A percentile compares a stretch with the other conserved stretches of the same genome.
These are phyloP conservation scores for Remersonia thermophila DNA, from an alignment of 2,329 filamentous ascomycete species.

Conservation along the genomic window DNA sequence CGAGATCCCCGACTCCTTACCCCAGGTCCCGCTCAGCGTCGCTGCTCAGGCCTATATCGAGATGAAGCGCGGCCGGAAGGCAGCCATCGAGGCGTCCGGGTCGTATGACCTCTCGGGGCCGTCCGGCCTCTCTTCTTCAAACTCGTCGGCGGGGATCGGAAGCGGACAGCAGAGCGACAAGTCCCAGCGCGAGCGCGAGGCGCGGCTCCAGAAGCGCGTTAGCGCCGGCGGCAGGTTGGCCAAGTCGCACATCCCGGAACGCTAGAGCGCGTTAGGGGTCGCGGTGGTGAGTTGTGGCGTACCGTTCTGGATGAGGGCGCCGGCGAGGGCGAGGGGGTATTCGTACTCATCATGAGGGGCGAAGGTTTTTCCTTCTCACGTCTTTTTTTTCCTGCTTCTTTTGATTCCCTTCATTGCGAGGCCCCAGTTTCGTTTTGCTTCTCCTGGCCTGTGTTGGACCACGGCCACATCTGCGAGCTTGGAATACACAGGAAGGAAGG, in stretches of 20 bases:
- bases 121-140: background rate
- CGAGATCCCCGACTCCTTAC: slow-evolving; percentile 62
- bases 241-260: slow-evolving; percentile 50
- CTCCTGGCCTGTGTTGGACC: background rate
- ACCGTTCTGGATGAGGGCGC: slow-evolving; percentile 9
- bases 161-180: slow-evolving; percentile 17
- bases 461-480: too few relatives aligned
- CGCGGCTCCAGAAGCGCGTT: slow-evolving; percentile 63
- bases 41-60: slow-evolving; percentile 77
- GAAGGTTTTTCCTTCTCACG: background rate
- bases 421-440: background rate
- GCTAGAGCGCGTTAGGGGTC: slow-evolving; percentile 28
- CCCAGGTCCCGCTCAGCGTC: slow-evolving; percentile 71
- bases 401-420: background rate
- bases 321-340: slow-evolving; percentile 2
- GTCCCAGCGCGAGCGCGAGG: slow-evolving; percentile 50
- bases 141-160: background rate
- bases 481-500: background rate
- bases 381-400: background rate
- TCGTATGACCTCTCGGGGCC: slow-evolving; percentile 33
- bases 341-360: slow-evolving; percentile 1
- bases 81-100: slow-evolving; percentile 27
- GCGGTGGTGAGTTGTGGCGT: slow-evolving; percentile 12
- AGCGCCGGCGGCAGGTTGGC: slow-evolving; percentile 65
- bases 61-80: slow-evolving; percentile 49